Evolutionary conservation across 2,329 filamentous ascomycete genomes (phyloP).

Genomic region (Lachnellula occidentalis): DNA sequence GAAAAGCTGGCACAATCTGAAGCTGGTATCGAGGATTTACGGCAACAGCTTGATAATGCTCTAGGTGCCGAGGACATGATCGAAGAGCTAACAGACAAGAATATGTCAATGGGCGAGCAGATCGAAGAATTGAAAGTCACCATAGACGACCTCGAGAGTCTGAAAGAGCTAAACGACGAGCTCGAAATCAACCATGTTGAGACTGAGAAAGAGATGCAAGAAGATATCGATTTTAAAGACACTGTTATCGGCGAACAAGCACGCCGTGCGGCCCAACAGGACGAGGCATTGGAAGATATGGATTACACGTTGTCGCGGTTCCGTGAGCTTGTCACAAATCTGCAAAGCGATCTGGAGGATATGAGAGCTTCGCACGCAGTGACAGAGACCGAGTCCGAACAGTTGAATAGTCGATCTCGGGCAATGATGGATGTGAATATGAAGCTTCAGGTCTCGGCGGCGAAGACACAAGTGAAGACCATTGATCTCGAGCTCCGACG

Average conservation of each 20-base stretch:
- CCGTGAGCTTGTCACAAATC: constrained; percentile 76
- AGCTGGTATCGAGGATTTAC: constrained; percentile 73
- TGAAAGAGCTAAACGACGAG: constrained; percentile 92
- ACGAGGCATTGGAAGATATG: constrained; percentile 75
- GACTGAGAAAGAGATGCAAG: constrained; percentile 88
- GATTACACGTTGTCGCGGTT: constrained; percentile 88
- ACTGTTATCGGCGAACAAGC: constrained; percentile 76
- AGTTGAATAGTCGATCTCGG: constrained; percentile 79
- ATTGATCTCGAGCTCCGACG: constrained; percentile 86
- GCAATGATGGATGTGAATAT: constrained; percentile 97
- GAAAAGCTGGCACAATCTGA: constrained; percentile 70
- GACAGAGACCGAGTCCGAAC: constrained; percentile 86
- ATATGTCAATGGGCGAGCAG: constrained; percentile 75
- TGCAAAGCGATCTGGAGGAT: constrained; percentile 84
- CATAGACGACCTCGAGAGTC: constrained; percentile 79
- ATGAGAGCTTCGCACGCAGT: constrained; percentile 89
- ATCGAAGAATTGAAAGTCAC: constrained; percentile 76
- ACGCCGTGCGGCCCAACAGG: constrained; percentile 67
- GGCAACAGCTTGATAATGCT: constrained; percentile 85
- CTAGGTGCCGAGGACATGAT: constrained; percentile 90
- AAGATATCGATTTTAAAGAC: constrained; percentile 87
- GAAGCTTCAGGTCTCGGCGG: constrained; percentile 83
- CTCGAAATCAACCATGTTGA: constrained; percentile 90
- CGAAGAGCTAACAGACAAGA: constrained; percentile 83
- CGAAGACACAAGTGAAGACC: constrained; percentile 89